Base-by-base conservation (phyloP, 106 monocot genomes). In the Vanilla planifolia region DNA sequence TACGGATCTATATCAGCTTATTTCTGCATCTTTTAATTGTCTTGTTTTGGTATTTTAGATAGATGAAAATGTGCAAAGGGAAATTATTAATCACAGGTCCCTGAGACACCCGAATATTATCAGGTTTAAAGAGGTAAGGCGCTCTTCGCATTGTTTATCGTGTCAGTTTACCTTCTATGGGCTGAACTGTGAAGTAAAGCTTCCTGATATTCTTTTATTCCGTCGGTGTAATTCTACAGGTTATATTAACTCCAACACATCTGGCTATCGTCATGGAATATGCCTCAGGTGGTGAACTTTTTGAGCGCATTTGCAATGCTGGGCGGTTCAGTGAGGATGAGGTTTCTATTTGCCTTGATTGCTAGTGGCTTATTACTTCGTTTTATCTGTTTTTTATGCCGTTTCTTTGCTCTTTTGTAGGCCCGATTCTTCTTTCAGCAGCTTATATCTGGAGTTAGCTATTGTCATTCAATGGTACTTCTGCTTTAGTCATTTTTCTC, bases 251-350 rank as follows among this genome's bases (percentile, higher is more conserved):
- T 43, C 90, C 90, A 20, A 96, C 95, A 2, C 95, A 96, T 84
- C 66, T 96, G 30, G 95, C 95, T 29, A 96, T 96, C 42, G 95
- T 96, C 40, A 96, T 96, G 95, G 95, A 96, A 71, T 96, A 87
- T 79, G 95, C 95, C 43, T 86, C 95, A 36, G 90, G 95, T 22
- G 95, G 95, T 15, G 95, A 96, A 67, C 83, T 96, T 61, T 96
- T 96, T 67, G 84, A 96, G 39, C 83, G 95, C 22, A 96, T 96
- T 33, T 84, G 89, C 77, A 90, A 79, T 57, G 86, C 90, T 59
- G 95, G 95, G 2, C 77, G 86, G 20, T 96, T 96, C 70, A 80
- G 83, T 27, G 88, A 88, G 74, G 79, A 84, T 69, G 84, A 84
- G 84, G 84, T 84, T 59, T 51, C 20, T 26, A 48, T 17, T 40